phyloP scores from a whole-genome alignment of 805 yeast species.

The Metschnikowia arizonensis region DNA sequence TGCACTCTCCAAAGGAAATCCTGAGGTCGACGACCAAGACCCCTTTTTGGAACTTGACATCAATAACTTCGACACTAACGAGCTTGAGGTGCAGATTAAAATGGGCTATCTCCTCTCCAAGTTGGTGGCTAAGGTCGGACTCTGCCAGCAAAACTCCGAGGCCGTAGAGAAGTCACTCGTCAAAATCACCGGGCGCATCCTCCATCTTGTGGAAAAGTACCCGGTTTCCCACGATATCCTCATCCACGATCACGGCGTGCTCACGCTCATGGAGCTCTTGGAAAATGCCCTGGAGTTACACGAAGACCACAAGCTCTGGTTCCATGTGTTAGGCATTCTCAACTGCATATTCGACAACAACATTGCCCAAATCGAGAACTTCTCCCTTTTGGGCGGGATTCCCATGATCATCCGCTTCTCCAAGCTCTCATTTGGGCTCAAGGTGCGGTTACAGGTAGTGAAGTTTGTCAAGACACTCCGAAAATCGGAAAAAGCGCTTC shows the following conservation, averaged over 20 bases:
- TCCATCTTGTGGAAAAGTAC: constrained; percentile 37
- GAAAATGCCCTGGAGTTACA: constrained; percentile 31
- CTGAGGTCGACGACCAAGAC: constrained; percentile 17
- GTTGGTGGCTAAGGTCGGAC: constrained; percentile 30
- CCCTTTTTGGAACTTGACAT: constrained; percentile 38
- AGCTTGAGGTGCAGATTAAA: constrained; percentile 37
- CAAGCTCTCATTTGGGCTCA: constrained; percentile 26
- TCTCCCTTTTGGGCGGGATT: constrained; percentile 42
- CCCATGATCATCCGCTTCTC: constrained; percentile 39
- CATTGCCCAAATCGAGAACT: constrained; percentile 35
- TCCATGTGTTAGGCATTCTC: constrained; percentile 31
- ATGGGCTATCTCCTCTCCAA: constrained; percentile 35
- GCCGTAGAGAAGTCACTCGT: constrained; percentile 27
- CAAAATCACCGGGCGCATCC: constrained; percentile 36
- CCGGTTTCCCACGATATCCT: constrained; percentile 37
- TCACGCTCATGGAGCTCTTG: constrained; percentile 36
- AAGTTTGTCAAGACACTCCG: constrained; percentile 31
- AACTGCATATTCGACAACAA: constrained; percentile 31
- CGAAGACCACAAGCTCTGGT: constrained; percentile 35
- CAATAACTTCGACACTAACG: constrained; percentile 39
- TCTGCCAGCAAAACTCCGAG: constrained; percentile 28
- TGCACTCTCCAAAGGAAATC: not conserved
- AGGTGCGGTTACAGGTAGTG: constrained; percentile 35
- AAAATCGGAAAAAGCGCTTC: constrained; percentile 33
- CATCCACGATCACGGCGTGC: constrained; percentile 41